A percentile compares a stretch with the other conserved stretches of the same genome.
Evolutionary conservation across 1,139 yeast species (phyloP).

Genomic region (Nematodospora anomalae): DNA sequence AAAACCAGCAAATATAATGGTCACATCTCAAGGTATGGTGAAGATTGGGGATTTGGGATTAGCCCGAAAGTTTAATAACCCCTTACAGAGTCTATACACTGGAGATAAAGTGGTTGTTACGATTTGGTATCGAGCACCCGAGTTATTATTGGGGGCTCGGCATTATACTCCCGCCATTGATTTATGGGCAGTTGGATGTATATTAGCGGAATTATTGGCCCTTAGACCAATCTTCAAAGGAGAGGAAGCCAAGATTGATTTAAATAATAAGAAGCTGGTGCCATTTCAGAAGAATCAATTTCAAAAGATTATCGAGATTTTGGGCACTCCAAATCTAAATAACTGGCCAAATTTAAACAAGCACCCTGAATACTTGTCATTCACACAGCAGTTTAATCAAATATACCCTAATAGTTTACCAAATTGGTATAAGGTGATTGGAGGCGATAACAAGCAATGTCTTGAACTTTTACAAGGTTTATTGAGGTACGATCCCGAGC

Average conservation of each 20-base stretch:
- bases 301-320: constrained; percentile 82
- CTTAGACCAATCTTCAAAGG: constrained; percentile 94
- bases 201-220: constrained; percentile 85
- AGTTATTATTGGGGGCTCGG: constrained; percentile 81
- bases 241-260: constrained; percentile 93
- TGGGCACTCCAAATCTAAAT: constrained; percentile 80
- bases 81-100: constrained; percentile 82
- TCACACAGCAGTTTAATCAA: constrained; percentile 55
- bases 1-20: constrained; percentile 98
- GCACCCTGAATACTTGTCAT: constrained; percentile 80
- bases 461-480: constrained; percentile 62
- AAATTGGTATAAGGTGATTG: constrained; percentile 83
- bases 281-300: constrained; percentile 94
- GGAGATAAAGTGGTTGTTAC: constrained; percentile 98
- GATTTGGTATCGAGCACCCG: constrained; percentile 98
- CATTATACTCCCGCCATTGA: constrained; percentile 96
- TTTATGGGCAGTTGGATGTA: constrained; percentile 97
- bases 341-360: constrained; percentile 77
- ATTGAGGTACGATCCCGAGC: constrained; percentile 81
- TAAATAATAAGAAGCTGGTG: constrained; percentile 74
- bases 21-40: constrained; percentile 81
- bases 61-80: constrained; percentile 87
- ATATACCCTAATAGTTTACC: constrained; percentile 64
- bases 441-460: constrained; percentile 70
- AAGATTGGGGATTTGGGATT: constrained; percentile 96